A percentile compares a stretch with the other conserved stretches of the same genome.
These are phyloP conservation scores for Waltergamsia citrina DNA, from an alignment of 2,329 filamentous ascomycete species.

Conservation along the genomic window DNA sequence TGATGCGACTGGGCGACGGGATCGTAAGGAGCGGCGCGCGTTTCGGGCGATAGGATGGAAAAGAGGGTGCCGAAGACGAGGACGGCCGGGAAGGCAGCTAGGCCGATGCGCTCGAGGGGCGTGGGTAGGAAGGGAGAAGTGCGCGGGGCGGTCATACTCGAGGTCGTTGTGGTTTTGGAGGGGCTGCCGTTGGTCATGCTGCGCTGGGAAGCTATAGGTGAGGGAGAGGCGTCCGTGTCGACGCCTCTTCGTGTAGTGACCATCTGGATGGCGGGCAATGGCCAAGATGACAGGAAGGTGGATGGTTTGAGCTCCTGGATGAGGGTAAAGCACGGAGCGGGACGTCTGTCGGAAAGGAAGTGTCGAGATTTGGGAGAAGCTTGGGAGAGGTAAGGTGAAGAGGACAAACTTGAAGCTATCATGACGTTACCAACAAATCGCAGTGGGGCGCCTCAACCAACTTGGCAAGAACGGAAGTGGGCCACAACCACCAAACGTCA, in stretches of 20 bases:
- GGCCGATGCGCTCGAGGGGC: constrained; percentile 52
- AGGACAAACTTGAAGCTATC: too few species aligned
- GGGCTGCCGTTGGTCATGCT: constrained; percentile 1
- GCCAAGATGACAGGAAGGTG: too few species aligned
- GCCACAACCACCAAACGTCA: too few species aligned
- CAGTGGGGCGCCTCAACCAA: too few species aligned
- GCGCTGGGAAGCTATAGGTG: background rate
- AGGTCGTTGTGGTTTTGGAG: constrained; percentile 1
- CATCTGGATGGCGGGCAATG: too few species aligned
- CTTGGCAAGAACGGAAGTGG: too few species aligned
- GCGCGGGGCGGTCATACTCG: constrained; percentile 18
- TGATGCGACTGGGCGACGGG: constrained; percentile 52
- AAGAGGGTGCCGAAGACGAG: constrained; percentile 77
- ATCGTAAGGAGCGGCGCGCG: constrained; percentile 55
- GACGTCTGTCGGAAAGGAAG: too few species aligned
- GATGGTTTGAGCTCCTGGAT: too few species aligned
- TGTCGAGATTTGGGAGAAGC: too few species aligned
- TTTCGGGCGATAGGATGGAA: constrained; percentile 65
- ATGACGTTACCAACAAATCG: too few species aligned
- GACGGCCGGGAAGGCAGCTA: constrained; percentile 66
- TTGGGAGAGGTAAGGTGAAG: too few species aligned
- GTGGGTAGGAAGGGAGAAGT: constrained; percentile 59
- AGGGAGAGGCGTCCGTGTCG: constrained; percentile 1
- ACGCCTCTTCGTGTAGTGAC: constrained; percentile 7
- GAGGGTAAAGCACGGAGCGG: too few species aligned